A percentile compares a stretch with the other conserved stretches of the same genome.
phyloP scores from a whole-genome alignment of 2,329 filamentous ascomycete genomes.

The Neofusicoccum kwambonambiense region DNA sequence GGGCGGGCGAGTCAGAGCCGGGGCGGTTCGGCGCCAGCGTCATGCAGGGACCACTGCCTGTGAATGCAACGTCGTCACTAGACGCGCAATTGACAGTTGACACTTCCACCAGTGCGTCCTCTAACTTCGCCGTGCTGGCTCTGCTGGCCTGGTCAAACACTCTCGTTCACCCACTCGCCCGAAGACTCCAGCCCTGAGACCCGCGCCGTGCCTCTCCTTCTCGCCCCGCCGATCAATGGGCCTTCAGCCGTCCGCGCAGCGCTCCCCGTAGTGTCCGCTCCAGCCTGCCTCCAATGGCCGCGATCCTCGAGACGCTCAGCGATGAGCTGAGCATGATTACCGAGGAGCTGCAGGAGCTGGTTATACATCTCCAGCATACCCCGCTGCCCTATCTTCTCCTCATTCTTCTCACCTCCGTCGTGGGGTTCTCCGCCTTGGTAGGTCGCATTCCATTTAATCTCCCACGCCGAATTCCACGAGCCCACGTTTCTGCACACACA shows the following conservation, averaged over 20 bases:
- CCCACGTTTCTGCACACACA: not conserved
- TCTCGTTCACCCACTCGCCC: not conserved
- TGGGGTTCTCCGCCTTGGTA: slow-evolving; percentile 19
- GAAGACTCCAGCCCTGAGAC: not conserved
- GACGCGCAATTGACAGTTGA: slow-evolving; percentile 12
- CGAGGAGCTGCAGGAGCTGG: slow-evolving; percentile 1
- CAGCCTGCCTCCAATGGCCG: not conserved
- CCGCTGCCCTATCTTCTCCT: slow-evolving; percentile 17
- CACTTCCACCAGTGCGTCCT: not conserved
- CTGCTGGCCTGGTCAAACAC: not conserved
- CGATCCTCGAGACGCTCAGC: slow-evolving; percentile 6
- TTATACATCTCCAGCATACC: slow-evolving; percentile 7
- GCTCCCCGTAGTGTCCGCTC: slow-evolving; percentile 7
- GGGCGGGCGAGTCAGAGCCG: not conserved
- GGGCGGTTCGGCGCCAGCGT: not conserved
- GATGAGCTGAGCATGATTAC: not conserved
- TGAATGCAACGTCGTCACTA: slow-evolving; percentile 16
- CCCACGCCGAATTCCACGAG: slow-evolving; percentile 1
- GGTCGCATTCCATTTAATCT: not conserved
- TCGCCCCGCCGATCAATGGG: slow-evolving; percentile 16
- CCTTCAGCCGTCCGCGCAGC: not conserved
- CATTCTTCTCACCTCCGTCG: not conserved
- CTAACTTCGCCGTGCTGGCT: not conserved
- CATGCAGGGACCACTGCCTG: slow-evolving; percentile 11
- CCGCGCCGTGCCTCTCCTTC: not conserved